Percentiles rank a stretch among this genome's conserved stretches.
Conservation (phyloP, 2,329 filamentous ascomycete species). For the Arthrinium phaeospermum region DNA sequence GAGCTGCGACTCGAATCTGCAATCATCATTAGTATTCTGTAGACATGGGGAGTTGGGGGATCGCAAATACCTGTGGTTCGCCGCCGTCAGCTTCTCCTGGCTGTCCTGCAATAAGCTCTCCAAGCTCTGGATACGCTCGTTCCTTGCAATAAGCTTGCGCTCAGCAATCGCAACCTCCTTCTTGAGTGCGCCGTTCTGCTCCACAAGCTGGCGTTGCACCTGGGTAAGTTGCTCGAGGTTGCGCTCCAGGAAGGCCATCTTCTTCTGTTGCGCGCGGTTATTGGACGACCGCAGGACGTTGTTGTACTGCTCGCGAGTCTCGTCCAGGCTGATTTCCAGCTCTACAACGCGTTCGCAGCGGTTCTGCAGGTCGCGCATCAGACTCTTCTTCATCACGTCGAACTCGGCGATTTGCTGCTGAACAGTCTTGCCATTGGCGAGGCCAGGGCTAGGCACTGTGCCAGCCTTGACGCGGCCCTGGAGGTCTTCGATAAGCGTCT, state of each 20-base stretch:
- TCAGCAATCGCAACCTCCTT: slow-evolving; percentile 99
- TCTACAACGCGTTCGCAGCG: slow-evolving; percentile 97
- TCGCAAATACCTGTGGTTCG: slow-evolving; percentile 83
- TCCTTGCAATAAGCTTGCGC: slow-evolving; percentile 93
- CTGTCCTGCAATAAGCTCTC: slow-evolving; percentile 93
- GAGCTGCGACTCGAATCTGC: slow-evolving; percentile 95
- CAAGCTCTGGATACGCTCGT: slow-evolving; percentile 94
- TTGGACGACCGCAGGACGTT: slow-evolving; percentile 96
- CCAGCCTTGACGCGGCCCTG: slow-evolving; percentile 74
- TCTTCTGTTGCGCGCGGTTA: slow-evolving; percentile 99
- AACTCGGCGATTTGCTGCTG: slow-evolving; percentile 99
- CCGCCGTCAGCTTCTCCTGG: slow-evolving; percentile 96
- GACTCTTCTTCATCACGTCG: slow-evolving; percentile 98
- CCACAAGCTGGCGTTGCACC: slow-evolving; percentile 95
- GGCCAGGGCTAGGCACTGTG: slow-evolving; percentile 58
- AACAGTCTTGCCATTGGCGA: slow-evolving; percentile 85
- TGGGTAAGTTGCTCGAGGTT: slow-evolving; percentile 98
- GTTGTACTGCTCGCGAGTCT: slow-evolving; percentile 98
- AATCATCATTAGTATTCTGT: slow-evolving; percentile 35
- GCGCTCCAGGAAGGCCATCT: slow-evolving; percentile 98
- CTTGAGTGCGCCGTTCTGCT: slow-evolving; percentile 96
- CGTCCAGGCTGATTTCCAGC: slow-evolving; percentile 95
- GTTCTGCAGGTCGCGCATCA: slow-evolving; percentile 99
- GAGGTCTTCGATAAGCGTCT: slow-evolving; percentile 79
- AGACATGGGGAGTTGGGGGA: background rate